phyloP scores from a whole-genome alignment of 768 basidiomycete genomes.

The Udeniomyces megalosporus region DNA sequence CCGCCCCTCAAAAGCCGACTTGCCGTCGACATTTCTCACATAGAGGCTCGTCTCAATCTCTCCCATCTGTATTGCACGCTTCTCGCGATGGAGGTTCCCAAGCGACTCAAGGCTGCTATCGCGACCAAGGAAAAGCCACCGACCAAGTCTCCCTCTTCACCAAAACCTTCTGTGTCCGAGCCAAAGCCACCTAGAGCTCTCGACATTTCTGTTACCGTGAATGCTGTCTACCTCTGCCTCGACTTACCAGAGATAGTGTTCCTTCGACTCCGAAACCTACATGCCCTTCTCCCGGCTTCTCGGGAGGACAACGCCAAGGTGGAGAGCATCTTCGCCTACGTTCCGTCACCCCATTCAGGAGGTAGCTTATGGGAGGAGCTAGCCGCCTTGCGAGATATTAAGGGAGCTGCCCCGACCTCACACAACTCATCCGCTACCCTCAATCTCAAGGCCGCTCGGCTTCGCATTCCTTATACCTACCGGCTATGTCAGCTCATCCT shows the following conservation, averaged over 20 bases:
- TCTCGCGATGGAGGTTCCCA: conserved; percentile 43
- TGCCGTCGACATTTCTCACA: not conserved
- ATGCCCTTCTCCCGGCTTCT: conserved; percentile 2
- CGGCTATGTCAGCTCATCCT: conserved; percentile 58
- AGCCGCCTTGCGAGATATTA: conserved; percentile 42
- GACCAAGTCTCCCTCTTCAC: not conserved
- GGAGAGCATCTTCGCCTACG: conserved; percentile 36
- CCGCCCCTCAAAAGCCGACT: not conserved
- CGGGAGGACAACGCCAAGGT: conserved; percentile 32
- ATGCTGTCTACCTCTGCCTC: conserved; percentile 23
- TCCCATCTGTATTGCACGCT: conserved; percentile 54
- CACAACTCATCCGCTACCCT: conserved; percentile 34
- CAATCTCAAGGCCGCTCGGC: conserved; percentile 45
- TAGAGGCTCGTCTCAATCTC: conserved; percentile 29
- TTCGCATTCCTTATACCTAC: conserved; percentile 70
- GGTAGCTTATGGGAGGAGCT: conserved; percentile 56
- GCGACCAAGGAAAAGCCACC: no score
- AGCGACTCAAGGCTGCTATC: conserved; percentile 31
- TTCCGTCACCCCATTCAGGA: conserved; percentile 35
- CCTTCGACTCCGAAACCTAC: conserved; percentile 18
- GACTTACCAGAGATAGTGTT: conserved; percentile 31
- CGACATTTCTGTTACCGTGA: conserved; percentile 18
- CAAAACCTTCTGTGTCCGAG: not conserved
- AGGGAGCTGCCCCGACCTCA: conserved; percentile 26
- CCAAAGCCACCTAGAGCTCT: no score